Evolutionary conservation across 306 rosid genomes (phyloP), one percentile per base, ranked within the genome.

Genomic region (Luffa aegyptiaca): DNA sequence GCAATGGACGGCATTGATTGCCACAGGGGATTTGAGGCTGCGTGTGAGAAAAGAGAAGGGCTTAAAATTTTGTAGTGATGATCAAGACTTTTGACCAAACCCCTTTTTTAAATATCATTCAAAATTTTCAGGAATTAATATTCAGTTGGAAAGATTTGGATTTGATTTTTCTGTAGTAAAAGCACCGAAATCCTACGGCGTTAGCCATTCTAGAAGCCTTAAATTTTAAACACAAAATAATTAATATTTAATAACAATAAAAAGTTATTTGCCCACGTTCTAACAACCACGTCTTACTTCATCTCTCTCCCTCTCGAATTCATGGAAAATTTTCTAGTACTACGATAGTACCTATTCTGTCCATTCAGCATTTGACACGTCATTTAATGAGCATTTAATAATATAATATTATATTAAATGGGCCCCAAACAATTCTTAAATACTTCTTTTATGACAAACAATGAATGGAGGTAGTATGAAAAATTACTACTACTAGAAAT

Each of bases 1-100:
- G 31, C 1, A 26, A 26, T 26, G 31, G 31, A 26, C 31, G 31
- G 31, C 31, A 26, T 26, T 26, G 31, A 26, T 26, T 26, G 31
- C 31, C 31, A 26, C 31, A 26, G 66, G 33, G 35, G 63, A 52
- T 14, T 52, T 61, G 42, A 35, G 14, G 18, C 33, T 31, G 18
- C 42, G 42, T 62, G 41, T 5, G 68, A 33, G 66, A 3, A 18
- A 62, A 62, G 41, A 31, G 17, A 31, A 62, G 0, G 12, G 21
- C 20, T 17, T 53, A 8, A 8, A 59, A 26, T 61, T 20, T 21
- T 4, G 10, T 62, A 33, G 18, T 33, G 33, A 2, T 62, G 10
- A 62, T 62, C 37, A 31, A 62, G 68, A 62, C 68, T 62, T 45
- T 70, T 70, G n/a, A 70, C 76, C 39, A 70, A 70, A 68, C 13